Conservation (phyloP, 2,329 filamentous ascomycete species). For the Trichoderma sp. region DNA sequence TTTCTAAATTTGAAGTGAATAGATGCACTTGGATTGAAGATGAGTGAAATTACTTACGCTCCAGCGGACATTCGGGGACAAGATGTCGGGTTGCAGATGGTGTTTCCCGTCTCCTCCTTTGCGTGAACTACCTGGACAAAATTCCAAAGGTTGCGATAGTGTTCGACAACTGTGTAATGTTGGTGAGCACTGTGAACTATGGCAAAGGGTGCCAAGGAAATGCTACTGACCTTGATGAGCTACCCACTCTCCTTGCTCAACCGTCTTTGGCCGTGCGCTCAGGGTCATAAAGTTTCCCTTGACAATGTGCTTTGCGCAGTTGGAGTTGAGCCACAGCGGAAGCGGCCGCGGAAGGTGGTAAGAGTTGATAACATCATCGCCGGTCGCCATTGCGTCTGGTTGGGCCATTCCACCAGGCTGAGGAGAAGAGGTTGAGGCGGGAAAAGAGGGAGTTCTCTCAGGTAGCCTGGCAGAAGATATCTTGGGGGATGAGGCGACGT, state of each 20-base stretch:
- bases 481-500: slow-evolving; percentile 32
- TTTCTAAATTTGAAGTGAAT: slow-evolving; percentile 55
- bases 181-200: slow-evolving; percentile 21
- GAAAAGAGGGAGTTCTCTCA: slow-evolving; percentile 64
- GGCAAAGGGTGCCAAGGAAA: slow-evolving; percentile 31
- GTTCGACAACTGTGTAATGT: slow-evolving; percentile 76
- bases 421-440: slow-evolving; percentile 65
- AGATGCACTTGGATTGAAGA: not conserved
- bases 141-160: slow-evolving; percentile 85
- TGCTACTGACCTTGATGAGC: slow-evolving; percentile 78
- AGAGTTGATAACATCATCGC: slow-evolving; percentile 60
- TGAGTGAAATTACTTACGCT: slow-evolving; percentile 66
- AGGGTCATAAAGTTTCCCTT: slow-evolving; percentile 98
- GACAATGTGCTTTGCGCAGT: slow-evolving; percentile 83
- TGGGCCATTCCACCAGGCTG: slow-evolving; percentile 72
- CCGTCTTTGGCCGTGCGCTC: slow-evolving; percentile 88
- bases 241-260: slow-evolving; percentile 94
- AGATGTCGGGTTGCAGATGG: slow-evolving; percentile 80
- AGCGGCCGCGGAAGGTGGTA: slow-evolving; percentile 69
- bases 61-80: slow-evolving; percentile 96
- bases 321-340: slow-evolving; percentile 75
- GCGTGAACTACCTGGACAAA: slow-evolving; percentile 90
- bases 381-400: slow-evolving; percentile 52
- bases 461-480: slow-evolving; percentile 52
- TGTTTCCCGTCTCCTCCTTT: slow-evolving; percentile 74